phyloP scores from a whole-genome alignment of 768 basidiomycete genomes.

The Podaxis sp. region DNA sequence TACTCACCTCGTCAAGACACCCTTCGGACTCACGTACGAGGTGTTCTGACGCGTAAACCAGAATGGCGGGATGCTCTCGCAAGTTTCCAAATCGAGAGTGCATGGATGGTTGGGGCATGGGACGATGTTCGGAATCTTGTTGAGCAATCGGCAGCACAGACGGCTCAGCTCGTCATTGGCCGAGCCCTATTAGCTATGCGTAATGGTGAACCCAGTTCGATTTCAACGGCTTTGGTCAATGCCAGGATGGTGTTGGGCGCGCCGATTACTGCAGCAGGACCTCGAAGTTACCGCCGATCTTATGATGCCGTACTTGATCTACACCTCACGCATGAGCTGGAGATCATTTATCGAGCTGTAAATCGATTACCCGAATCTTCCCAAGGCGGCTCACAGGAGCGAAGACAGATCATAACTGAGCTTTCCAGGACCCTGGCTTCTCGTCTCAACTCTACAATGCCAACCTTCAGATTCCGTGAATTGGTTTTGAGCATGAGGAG shows the following conservation, averaged over 20 bases:
- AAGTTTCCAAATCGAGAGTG: conserved; percentile 87
- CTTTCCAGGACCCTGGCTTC: conserved; percentile 50
- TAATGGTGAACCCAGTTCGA: conserved; percentile 38
- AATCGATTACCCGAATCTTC: conserved; percentile 33
- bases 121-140: conserved; percentile 66
- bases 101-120: conserved; percentile 97
- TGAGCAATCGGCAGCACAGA: conserved; percentile 40
- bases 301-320: conserved; percentile 86
- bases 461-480: conserved; percentile 86
- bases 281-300: conserved; percentile 76
- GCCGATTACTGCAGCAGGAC: conserved; percentile 77
- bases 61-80: conserved; percentile 76
- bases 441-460: conserved; percentile 74
- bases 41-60: conserved; percentile 80
- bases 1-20: conserved; percentile 58
- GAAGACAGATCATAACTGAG: conserved; percentile 32
- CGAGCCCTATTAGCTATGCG: conserved; percentile 79
- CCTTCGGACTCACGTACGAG: conserved; percentile 88
- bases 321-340: conserved; percentile 84
- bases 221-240: conserved; percentile 47
- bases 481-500: conserved; percentile 86
- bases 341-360: conserved; percentile 52
- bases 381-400: conserved; percentile 28
- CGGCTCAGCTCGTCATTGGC: conserved; percentile 69
- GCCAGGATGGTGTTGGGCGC: conserved; percentile 74